phyloP scores from a whole-genome alignment of 2,329 filamentous ascomycete species.

The Xylariaceae sp. region DNA sequence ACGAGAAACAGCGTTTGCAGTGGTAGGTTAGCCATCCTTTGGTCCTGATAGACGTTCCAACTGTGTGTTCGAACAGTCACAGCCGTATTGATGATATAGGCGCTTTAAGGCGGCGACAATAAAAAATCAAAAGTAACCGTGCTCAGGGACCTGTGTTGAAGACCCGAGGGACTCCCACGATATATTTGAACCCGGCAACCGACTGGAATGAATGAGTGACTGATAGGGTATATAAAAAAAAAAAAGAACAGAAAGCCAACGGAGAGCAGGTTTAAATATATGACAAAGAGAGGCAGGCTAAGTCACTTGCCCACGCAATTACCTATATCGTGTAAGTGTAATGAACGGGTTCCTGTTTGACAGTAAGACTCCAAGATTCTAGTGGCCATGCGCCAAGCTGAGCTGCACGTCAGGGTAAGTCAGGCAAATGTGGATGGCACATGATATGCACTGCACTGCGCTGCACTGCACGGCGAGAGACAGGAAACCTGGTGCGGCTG shows the following conservation, averaged over 20 bases:
- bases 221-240: background rate
- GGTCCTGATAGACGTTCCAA: background rate
- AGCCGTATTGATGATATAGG: background rate
- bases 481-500: conserved; percentile 6
- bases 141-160: background rate
- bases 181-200: background rate
- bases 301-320: conserved; percentile 9
- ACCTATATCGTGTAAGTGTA: conserved; percentile 13
- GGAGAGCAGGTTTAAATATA: conserved; percentile 1
- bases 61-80: background rate
- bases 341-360: conserved; percentile 5
- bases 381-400: conserved; percentile 10
- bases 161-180: background rate
- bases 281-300: conserved; percentile 8
- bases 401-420: conserved; percentile 1
- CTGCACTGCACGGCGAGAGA: background rate
- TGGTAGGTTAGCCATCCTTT: conserved; percentile 14
- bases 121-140: background rate
- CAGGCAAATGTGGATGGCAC: background rate
- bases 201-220: background rate
- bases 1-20: conserved; percentile 16
- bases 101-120: background rate
- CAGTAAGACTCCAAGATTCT: background rate
- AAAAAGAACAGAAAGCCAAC: conserved; percentile 5
- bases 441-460: background rate